Percentiles rank a stretch among this genome's conserved stretches.
phyloP scores from a whole-genome alignment of 768 basidiomycete genomes.

The Leccinum rimulosum region DNA sequence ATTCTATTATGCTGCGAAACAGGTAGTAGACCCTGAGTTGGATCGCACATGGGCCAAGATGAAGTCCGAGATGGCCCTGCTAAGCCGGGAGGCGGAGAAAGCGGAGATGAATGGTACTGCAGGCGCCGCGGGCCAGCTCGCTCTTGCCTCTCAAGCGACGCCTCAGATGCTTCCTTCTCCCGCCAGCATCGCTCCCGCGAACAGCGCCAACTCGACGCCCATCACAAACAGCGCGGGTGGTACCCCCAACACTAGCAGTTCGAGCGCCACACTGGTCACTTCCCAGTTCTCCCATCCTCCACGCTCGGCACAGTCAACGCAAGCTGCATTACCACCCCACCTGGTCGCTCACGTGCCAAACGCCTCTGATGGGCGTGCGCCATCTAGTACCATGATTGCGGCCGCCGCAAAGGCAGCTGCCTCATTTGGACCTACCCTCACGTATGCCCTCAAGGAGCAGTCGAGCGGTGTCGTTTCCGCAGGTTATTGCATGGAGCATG shows the following conservation, averaged over 20 bases:
- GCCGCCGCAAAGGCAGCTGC: conserved; percentile 32
- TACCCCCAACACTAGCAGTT: conserved; percentile 46
- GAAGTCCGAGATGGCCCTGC: conserved; percentile 31
- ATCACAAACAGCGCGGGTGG: conserved; percentile 52
- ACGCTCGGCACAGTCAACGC: conserved; percentile 24
- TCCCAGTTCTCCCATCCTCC: conserved; percentile 28
- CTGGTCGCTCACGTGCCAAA: conserved; percentile 23
- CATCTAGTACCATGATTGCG: conserved; percentile 27
- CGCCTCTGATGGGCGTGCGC: conserved; percentile 29
- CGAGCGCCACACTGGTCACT: conserved; percentile 21
- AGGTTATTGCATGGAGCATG: conserved; percentile 40
- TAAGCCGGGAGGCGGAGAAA: conserved; percentile 36
- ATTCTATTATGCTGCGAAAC: conserved; percentile 39
- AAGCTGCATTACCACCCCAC: conserved; percentile 40
- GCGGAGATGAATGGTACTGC: conserved; percentile 33
- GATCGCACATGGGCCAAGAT: conserved; percentile 35
- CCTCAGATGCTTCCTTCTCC: conserved; percentile 82
- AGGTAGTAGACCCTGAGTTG: conserved; percentile 33
- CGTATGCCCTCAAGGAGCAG: conserved; percentile 29
- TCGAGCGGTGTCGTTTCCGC: conserved; percentile 42
- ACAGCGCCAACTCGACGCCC: conserved; percentile 77
- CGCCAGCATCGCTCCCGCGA: conserved; percentile 62
- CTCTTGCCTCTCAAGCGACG: conserved; percentile 38
- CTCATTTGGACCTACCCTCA: conserved; percentile 27
- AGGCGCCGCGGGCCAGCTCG: conserved; percentile 25